These are phyloP conservation scores for Salix purpurea DNA, from an alignment of 345 rosid genomes.

Conservation along the genomic window DNA sequence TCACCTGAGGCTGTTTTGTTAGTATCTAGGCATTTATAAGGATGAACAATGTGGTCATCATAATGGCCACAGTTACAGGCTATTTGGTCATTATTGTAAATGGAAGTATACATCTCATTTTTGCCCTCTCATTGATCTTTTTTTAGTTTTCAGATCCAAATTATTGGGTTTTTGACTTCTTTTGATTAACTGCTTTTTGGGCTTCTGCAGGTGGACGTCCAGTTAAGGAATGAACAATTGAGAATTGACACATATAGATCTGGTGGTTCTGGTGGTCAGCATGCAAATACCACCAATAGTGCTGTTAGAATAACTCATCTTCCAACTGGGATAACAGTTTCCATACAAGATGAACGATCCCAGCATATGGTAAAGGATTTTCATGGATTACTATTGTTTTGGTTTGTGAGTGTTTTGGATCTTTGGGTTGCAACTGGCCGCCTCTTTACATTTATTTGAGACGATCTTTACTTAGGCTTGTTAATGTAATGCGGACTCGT, in stretches of 20 bases:
- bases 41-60: not conserved
- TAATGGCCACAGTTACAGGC: not conserved
- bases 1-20: not conserved
- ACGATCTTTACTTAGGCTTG: not conserved
- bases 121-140: not conserved
- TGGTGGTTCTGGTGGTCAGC: conserved; percentile 91
- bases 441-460: not conserved
- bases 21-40: not conserved
- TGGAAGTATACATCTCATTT: not conserved
- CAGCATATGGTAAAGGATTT: conserved; percentile 78
- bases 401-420: not conserved
- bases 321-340: conserved; percentile 69
- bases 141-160: not conserved
- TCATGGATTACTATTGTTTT: not conserved
- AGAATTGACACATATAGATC: conserved; percentile 87
- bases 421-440: conserved; percentile 1
- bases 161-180: not conserved
- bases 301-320: conserved; percentile 85
- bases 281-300: conserved; percentile 90
- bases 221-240: conserved; percentile 85
- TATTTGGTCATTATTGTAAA: not conserved
- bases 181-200: conserved; percentile 8
- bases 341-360: conserved; percentile 95
- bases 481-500: not conserved
- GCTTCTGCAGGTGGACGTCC: conserved; percentile 73